Conservation (phyloP, 2,329 filamentous ascomycete genomes). For the Phoma herbarum region DNA sequence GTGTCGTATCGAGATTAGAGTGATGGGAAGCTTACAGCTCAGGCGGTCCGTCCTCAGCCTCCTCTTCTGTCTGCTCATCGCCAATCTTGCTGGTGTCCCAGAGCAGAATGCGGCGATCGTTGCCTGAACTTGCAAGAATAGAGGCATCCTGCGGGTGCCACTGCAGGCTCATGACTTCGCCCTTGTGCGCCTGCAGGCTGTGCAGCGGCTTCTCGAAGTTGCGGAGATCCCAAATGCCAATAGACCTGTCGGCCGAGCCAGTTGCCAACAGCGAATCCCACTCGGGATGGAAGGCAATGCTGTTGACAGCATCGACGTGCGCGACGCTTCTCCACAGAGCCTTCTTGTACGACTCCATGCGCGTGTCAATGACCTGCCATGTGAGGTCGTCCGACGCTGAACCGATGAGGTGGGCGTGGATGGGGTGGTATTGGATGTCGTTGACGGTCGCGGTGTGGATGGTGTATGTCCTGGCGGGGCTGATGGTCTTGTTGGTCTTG, state of each 20-base stretch:
- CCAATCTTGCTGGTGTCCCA: constrained; percentile 95
- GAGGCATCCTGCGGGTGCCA: constrained; percentile 94
- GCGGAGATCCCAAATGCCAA: constrained; percentile 93
- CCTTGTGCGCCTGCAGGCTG: constrained; percentile 85
- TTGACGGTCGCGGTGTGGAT: constrained; percentile 94
- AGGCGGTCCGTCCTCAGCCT: constrained; percentile 92
- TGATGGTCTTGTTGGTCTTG: constrained; percentile 73
- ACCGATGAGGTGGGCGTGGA: constrained; percentile 81
- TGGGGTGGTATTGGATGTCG: constrained; percentile 93
- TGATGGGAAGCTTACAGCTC: constrained; percentile 75
- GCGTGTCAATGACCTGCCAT: constrained; percentile 89
- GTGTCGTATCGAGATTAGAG: not conserved
- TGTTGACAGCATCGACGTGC: constrained; percentile 92
- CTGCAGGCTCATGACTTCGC: constrained; percentile 88
- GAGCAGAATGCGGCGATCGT: constrained; percentile 92
- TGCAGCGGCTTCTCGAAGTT: constrained; percentile 91
- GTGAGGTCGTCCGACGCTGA: constrained; percentile 96
- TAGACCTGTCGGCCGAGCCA: constrained; percentile 92
- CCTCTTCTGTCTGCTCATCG: constrained; percentile 93
- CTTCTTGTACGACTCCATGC: constrained; percentile 70
- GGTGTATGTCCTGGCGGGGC: constrained; percentile 78
- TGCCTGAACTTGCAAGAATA: constrained; percentile 88
- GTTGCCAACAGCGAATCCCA: constrained; percentile 92
- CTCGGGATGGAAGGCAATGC: constrained; percentile 91
- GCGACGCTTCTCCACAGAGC: constrained; percentile 76